Percentiles rank a stretch among this genome's conserved stretches.
phyloP scores from a whole-genome alignment of 2,329 filamentous ascomycete genomes.

The Scedosporium apiospermum region DNA sequence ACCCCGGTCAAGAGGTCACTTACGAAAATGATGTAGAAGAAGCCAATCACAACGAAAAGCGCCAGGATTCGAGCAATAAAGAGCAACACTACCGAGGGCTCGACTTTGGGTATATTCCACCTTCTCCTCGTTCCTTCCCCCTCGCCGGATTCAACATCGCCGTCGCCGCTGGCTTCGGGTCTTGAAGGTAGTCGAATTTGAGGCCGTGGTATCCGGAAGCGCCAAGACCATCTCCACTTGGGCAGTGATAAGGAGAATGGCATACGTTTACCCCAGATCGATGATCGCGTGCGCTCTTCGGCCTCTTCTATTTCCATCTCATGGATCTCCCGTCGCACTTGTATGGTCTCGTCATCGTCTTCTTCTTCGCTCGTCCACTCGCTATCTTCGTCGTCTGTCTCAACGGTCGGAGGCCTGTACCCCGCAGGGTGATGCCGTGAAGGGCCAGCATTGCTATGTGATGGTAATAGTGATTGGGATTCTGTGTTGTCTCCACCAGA shows the following conservation, averaged over 20 bases:
- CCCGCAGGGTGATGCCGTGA: conserved; percentile 37
- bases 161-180: conserved; percentile 9
- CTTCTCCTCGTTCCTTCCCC: conserved; percentile 6
- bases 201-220: conserved; percentile 41
- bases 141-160: not conserved
- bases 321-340: conserved; percentile 72
- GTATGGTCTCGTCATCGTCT: conserved; percentile 47
- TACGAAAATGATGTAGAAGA: conserved; percentile 79
- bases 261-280: conserved; percentile 46
- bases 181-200: conserved; percentile 37
- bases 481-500: conserved; percentile 64
- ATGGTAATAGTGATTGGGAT: conserved; percentile 63
- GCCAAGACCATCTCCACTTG: conserved; percentile 46
- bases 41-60: conserved; percentile 61
- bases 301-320: conserved; percentile 76
- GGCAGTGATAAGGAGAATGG: conserved; percentile 42
- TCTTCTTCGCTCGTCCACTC: conserved; percentile 35
- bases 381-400: conserved; percentile 60
- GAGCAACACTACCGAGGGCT: conserved; percentile 37
- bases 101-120: conserved; percentile 10
- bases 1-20: conserved; percentile 70
- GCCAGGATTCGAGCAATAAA: conserved; percentile 66
- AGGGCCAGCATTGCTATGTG: conserved; percentile 28
- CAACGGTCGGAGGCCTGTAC: conserved; percentile 75
- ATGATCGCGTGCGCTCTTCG: conserved; percentile 28